Evolutionary conservation across 148 eudicot species (phyloP), one percentile per base, ranked within the genome.

Genomic region (Polygonum aviculare): DNA sequence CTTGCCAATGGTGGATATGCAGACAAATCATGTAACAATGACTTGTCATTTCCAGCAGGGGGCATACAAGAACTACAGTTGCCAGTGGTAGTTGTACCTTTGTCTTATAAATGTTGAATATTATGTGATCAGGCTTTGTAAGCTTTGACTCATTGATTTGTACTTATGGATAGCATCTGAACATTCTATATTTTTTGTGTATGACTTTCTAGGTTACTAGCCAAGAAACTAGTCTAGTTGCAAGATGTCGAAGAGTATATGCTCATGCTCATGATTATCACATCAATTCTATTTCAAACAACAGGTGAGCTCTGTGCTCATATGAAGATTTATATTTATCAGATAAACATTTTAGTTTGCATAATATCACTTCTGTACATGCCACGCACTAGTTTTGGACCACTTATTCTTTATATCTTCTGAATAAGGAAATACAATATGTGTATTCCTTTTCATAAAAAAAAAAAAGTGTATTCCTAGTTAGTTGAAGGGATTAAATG

Each of bases 261-360:
- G 93, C 97, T 74, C 93, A 91, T 86, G 97, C 97, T 21, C 97
- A 91, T 84, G 97, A 91, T 77, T 91, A 91, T 74, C 97, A 91
- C 74, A 89, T 91, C 74, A 91, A 91, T 81, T 91, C 97, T 36
- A 89, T 91, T 74, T 91, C 97, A 76, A 89, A 85, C 83, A 91
- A 91, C 85, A 89, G 97, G 97, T 86, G 57, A 39, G 76, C 63
- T 57, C 39, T 62, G 16, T 36, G 44, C 72, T 35, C 41, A 67
- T 15, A 16, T 60, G 69, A 35, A 35, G 21, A 67, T 6, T 63
- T 35, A 5, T 35, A 12, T 35, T 3, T 15, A 67, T 38, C 72
- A 36, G 72, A 67, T 36, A 33, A 38, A 62, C 44, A 57, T 3
- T 59, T 12, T 57, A 78, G 45, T 33, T 40, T 22, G 72, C 69